Base-by-base conservation (phyloP, 768 basidiomycete genomes). In the Lentinula aciculospora region DNA sequence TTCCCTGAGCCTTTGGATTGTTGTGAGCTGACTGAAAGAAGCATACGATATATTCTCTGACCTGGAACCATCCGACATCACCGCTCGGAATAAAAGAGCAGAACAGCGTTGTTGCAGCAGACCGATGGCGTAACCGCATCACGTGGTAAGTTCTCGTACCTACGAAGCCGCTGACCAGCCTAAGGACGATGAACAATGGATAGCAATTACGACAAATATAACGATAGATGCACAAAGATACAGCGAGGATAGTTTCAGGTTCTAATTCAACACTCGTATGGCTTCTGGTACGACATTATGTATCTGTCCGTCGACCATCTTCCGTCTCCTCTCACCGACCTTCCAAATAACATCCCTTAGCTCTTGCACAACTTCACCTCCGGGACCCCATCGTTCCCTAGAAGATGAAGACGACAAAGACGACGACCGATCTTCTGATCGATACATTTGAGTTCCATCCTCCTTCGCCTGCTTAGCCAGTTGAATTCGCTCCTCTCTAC, bases 271-370 rank as follows among this genome's bases (percentile, higher is more conserved):
- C 15, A 39, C 23, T 15, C 51, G 34, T 13, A 45, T 12, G 12
- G 54, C 40, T 56, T 56, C 40, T 15, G 54, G 54, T n/a, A 56
- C 54, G 31, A 56, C 54, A n/a, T 45, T 56, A 45, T 56, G 54
- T 5, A 56, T 12, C n/a, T 61, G 60, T 17, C 60, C 56, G 27
- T 49, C 47, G 23, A 45, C 46, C 77, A 86, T 75, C 68, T 76
- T 78, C 59, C 86, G 72, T 67, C 84, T 75, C 64, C 78, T 76
- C 70, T 92, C 87, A 31, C 89, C 81, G 8, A 92, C 90, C 68
- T 90, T 87, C 88, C 87, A 89, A 29, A 92, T 92, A 10, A 92
- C 89, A 63, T 92, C 90, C 68, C 88, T 89, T 61, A 92, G 73
- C 68, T 92, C 90, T 67, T 89, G 84, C 4, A 92, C 88, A 34